These are phyloP conservation scores for maize (Zea mays) DNA, from an alignment of 176 grass and related monocot species.

Conservation along the genomic window Zm-B73-REFERENCE-NAM-5.0 NC_050104.1:18361001-18361500, in stretches of 20 bases:
- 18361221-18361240: conserved; percentile 55
- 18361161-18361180: conserved; percentile 39
- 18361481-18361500: conserved; percentile 57
- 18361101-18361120: conserved; percentile 72
- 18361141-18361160: conserved; percentile 65
- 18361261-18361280: conserved; percentile 41
- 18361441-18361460: conserved; percentile 22
- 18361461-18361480: background rate
- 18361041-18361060: conserved; percentile 62
- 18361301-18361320: conserved; percentile 41
- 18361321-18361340: conserved; percentile 16
- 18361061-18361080: conserved; percentile 50
- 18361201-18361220: conserved; percentile 37
- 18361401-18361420: conserved; percentile 68
- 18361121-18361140: conserved; percentile 63
- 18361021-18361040: conserved; percentile 68
- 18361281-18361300: conserved; percentile 37
- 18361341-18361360: conserved; percentile 45
- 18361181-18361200: conserved; percentile 16
- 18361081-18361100: conserved; percentile 61
- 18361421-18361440: conserved; percentile 63
- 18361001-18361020: conserved; percentile 55
- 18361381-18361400: conserved; percentile 70
- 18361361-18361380: conserved; percentile 56
- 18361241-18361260: conserved; percentile 46